These are phyloP conservation scores for Bolboschoenoplectus hybrid DNA, from an alignment of 202 grass and related monocot genomes.

Conservation along the genomic window DNA sequence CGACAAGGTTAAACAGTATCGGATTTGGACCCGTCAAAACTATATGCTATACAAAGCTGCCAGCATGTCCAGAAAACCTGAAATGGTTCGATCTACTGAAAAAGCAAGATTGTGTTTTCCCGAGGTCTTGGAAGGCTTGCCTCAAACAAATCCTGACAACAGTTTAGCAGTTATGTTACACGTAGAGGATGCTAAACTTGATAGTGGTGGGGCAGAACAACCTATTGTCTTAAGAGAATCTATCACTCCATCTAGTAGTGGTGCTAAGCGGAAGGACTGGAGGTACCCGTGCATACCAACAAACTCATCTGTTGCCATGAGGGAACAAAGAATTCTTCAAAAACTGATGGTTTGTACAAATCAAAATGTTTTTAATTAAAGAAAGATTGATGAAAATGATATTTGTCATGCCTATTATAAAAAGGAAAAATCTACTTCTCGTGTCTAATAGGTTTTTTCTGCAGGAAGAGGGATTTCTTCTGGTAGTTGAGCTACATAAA, in stretches of 20 bases:
- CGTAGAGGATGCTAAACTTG: slow-evolving; percentile 35
- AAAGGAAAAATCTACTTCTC: slow-evolving; percentile 22
- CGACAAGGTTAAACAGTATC: slow-evolving; percentile 69
- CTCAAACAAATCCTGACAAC: slow-evolving; percentile 29
- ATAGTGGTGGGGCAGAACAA: slow-evolving; percentile 3
- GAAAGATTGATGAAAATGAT: slow-evolving; percentile 24
- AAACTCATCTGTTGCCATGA: slow-evolving; percentile 52
- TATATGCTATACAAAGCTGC: slow-evolving; percentile 57
- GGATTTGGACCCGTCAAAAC: slow-evolving; percentile 87
- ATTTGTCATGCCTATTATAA: slow-evolving; percentile 33
- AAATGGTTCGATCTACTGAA: slow-evolving; percentile 37
- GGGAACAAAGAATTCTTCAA: slow-evolving; percentile 78
- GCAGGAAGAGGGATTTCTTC: slow-evolving; percentile 84
- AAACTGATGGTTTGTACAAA: slow-evolving; percentile 62
- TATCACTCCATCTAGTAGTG: slow-evolving; percentile 19
- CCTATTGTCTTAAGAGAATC: neutral
- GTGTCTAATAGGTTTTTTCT: slow-evolving; percentile 33
- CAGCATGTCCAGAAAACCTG: slow-evolving; percentile 50
- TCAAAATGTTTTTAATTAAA: slow-evolving; percentile 37
- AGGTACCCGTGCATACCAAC: slow-evolving; percentile 9
- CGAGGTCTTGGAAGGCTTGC: neutral
- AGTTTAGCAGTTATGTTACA: slow-evolving; percentile 27
- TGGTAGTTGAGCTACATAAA: slow-evolving; percentile 80
- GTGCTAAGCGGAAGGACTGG: slow-evolving; percentile 36
- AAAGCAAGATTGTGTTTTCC: neutral